These are phyloP conservation scores for Botrytis fabae DNA, from an alignment of 2,329 filamentous ascomycete genomes.

Conservation along the genomic window DNA sequence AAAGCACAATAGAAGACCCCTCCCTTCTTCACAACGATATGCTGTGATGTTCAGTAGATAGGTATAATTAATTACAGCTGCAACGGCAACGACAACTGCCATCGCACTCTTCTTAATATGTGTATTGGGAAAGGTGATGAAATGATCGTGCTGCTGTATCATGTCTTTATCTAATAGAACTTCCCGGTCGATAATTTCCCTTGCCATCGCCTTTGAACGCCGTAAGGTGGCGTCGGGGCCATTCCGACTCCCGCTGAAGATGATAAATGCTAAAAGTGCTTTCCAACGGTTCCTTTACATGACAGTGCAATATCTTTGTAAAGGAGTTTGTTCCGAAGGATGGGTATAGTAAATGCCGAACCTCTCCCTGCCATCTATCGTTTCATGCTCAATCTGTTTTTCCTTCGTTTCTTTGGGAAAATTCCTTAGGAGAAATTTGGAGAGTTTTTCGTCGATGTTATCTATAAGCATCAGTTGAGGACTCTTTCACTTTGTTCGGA, in stretches of 20 bases:
- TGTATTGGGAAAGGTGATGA: neutral
- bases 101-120: neutral
- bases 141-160: neutral
- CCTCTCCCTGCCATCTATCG: conserved; percentile 70
- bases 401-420: conserved; percentile 71
- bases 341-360: conserved; percentile 65
- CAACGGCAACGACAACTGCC: neutral
- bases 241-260: conserved; percentile 1
- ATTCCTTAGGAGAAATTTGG: conserved; percentile 70
- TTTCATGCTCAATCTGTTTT: conserved; percentile 71
- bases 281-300: conserved; percentile 48
- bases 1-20: neutral
- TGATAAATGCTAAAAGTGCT: neutral
- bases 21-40: neutral
- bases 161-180: neutral
- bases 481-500: neutral
- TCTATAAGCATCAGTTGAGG: conserved; percentile 45
- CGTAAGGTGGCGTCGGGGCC: neutral
- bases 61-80: neutral
- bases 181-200: neutral
- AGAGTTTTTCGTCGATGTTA: conserved; percentile 68
- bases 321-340: conserved; percentile 27
- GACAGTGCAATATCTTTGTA: conserved; percentile 55
- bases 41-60: neutral
- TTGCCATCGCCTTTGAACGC: neutral